Conservation (phyloP, 2,329 filamentous ascomycete species). For the Penicillium glabrum region DNA sequence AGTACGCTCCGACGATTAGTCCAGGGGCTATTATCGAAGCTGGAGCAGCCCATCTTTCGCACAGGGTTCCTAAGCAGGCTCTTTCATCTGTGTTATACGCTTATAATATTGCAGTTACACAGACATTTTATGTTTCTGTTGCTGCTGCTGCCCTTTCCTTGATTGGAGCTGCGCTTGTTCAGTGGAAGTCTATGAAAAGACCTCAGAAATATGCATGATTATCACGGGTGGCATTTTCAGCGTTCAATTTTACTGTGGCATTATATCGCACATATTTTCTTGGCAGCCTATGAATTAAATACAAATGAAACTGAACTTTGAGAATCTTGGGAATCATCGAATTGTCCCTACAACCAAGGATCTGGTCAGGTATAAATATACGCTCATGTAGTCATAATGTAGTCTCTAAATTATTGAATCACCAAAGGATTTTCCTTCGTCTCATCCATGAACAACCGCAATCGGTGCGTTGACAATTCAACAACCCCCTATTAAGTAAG, state of each 20-base stretch:
- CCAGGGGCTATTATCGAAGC: constrained; percentile 29
- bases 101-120: constrained; percentile 39
- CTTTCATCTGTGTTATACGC: constrained; percentile 33
- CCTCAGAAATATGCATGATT: constrained; percentile 5
- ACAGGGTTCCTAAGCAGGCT: constrained; percentile 24
- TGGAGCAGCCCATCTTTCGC: constrained; percentile 38
- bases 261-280: neutral
- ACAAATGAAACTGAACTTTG: too few relatives aligned
- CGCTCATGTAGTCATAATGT: neutral
- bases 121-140: constrained; percentile 41
- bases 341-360: too few relatives aligned
- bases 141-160: constrained; percentile 33
- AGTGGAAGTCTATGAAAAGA: constrained; percentile 42
- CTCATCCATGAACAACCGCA: too few relatives aligned
- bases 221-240: neutral
- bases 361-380: neutral
- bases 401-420: neutral
- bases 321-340: too few relatives aligned
- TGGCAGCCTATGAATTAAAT: neutral
- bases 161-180: constrained; percentile 33
- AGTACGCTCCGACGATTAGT: constrained; percentile 26
- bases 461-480: too few relatives aligned
- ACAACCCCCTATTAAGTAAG: too few relatives aligned
- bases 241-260: neutral
- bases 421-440: too few relatives aligned